Evolutionary conservation across 768 basidiomycete species (phyloP), one percentile per base, ranked within the genome.

Genomic region (Amanita polypyramis): DNA sequence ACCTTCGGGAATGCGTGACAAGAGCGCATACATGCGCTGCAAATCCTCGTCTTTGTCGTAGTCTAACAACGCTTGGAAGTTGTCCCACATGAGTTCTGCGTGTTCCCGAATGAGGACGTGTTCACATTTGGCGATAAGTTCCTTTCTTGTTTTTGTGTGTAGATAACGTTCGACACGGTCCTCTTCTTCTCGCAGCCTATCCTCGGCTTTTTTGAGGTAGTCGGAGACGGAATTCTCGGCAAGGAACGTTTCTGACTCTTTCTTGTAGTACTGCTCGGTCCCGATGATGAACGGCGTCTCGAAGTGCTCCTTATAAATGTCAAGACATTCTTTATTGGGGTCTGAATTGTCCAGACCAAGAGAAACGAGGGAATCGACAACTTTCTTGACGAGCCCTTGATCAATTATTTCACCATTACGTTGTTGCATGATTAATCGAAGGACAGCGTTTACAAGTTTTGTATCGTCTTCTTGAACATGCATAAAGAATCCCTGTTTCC

Each of bases 361-460:
- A 1, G 93, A 95, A 29, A 98, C 86, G 60, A 98, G 91, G n/a
- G 91, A 94, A 57, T 97, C 94, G 52, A 99, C 85, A 58, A 96
- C 90, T 63, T 91, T 92, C 71, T 97, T 98, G 56, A 98, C 80
- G n/a, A 98, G 75, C 39, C 87, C 83, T 54, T 94, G 91, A 64
- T 98, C 94, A 60, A 99, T 92, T 17, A 79, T 77, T 64, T 98
- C 94, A 43, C 96, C 96, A 56, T 97, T 92, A 55, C 96, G 76
- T 69, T 98, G 95, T 41, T 82, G 82, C 58, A 94, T 85, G 61
- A 99, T 92, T 39, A 97, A 73, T 44, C 84, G 77, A 36, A 98
- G 74, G 19, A 98, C 77, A 20, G 94, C 94, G 48, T 79, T 77
- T 0, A 93, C 85, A 20, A 98, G 72, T 63, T 93, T 93, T 37